Evolutionary conservation across 768 basidiomycete genomes (phyloP), one percentile per base, ranked within the genome.

Genomic region (Nidula microcarpa): DNA sequence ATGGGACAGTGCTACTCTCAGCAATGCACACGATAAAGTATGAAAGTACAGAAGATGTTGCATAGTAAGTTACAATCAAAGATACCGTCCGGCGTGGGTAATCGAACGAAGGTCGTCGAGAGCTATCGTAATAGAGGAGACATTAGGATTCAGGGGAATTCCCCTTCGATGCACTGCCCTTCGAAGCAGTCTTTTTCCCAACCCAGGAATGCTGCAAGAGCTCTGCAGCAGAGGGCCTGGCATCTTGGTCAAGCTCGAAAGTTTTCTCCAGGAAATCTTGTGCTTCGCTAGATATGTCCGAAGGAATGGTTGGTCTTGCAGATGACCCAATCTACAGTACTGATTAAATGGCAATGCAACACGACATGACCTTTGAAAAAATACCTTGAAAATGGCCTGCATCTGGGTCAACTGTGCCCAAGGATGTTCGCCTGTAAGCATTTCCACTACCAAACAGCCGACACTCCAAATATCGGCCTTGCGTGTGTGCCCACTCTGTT

Each of bases 381-480:
- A 39, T 54, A 92, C 95, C 78, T 94, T 92, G 79, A 97, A 99
- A 57, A 99, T 97, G 41, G 96, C 97, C 71, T 98, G 97, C 95
- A 98, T 98, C 72, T 98, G 97, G 5, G 89, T 94, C 41, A 98
- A 77, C 57, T 95, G 90, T 0, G 96, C 91, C 85, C 91, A 98
- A 1, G 94, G 94, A 65, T 95, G 94, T 63, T 94, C 89, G 1
- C 94, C 94, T 0, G 95, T 98, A 51, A 97, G 75, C 94, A 98
- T 98, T 69, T 98, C 94, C 10, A 98, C 92, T 23, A 97, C 87
- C 46, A 98, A 72, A 67, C 94, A 96, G 1, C 94, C 94, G 1
- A 98, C 87, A 65, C 91, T 92, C 95, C 95, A 98, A 51, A 97
- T 95, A 66, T 97, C 95, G 5, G 94, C 94, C 64, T 95, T 95